Base-by-base conservation (phyloP, 1,139 yeast genomes). In the Hyphopichia fennica region DNA sequence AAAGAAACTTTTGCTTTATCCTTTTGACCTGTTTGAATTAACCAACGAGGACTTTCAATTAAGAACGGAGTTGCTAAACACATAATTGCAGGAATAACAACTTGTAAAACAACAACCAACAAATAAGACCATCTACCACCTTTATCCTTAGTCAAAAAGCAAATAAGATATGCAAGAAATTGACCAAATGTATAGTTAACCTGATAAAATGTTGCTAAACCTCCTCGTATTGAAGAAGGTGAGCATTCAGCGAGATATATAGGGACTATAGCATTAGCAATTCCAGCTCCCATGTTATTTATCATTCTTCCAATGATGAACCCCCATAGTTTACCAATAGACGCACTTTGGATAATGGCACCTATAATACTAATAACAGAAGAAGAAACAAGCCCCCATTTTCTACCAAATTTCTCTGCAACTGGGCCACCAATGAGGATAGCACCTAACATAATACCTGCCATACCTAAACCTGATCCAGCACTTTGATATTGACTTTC, bases 191-290 rank as follows among this genome's bases (percentile, higher is more conserved):
- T 45, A 35, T 43, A 41, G n/a, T 41, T 41, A 18, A 38, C 34
- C n/a, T 41, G 42, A 25, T 47, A 43, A 22, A 41, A 39, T 28
- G 38, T 38, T 14, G 44, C 40, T 30, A 47, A 43, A 13, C 38
- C 43, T 9, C 46, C 46, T 33, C 46, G 35, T 11, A 49, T 51
- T 34, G 44, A 48, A 3, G 60, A 56, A 9, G 45, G 51, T 11
- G 62, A 48, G 25, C 57, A 53, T 38, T 58, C 63, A 5, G 62
- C 54, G 30, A 55, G 58, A 37, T 53, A 58, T 15, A 57, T 53
- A 5, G 62, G 62, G 11, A 58, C 62, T 1, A 60, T 56, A 8
- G 60, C 49, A 9, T 59, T 56, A 22, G 44, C 37, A 17, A 37
- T 29, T 16, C 43, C 45, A 10, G 36, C 40, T 10, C 43, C 45